Evolutionary conservation across 1,284 basidiomycete species (phyloP).

Genomic region (Cutaneotrichosporon sp.): DNA sequence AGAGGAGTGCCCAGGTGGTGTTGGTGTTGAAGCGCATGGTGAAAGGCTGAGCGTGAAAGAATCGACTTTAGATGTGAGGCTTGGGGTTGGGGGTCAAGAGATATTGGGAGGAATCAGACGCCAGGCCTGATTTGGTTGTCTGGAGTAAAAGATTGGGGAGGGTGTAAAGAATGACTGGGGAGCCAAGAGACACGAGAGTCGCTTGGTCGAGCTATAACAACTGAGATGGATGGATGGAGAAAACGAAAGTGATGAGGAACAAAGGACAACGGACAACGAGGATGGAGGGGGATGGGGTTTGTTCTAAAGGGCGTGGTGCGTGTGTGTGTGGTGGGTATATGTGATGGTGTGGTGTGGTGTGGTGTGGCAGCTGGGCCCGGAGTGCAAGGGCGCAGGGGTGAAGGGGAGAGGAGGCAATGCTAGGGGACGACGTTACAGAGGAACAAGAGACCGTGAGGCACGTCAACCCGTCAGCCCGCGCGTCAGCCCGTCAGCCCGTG

Average conservation of each 20-base stretch:
- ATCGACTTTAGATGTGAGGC: no score
- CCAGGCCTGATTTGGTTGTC: background rate
- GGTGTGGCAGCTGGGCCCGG: no score
- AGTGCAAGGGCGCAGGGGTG: no score
- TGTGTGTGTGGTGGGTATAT: no score
- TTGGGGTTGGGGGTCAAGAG: background rate
- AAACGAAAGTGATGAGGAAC: background rate
- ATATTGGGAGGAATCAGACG: background rate
- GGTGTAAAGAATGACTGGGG: constrained; percentile 11
- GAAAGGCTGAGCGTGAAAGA: background rate
- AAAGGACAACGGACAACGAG: background rate
- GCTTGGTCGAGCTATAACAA: constrained; percentile 2
- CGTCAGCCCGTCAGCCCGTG: no score
- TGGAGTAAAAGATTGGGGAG: background rate
- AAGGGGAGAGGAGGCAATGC: no score
- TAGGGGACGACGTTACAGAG: no score
- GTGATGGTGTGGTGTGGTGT: no score
- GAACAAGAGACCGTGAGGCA: no score
- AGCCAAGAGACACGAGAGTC: background rate
- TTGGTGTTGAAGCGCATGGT: constrained; percentile 15
- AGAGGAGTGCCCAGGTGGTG: constrained; percentile 13
- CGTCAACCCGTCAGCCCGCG: no score
- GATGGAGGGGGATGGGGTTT: background rate
- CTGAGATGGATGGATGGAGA: background rate
- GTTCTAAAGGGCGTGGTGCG: background rate